These are phyloP conservation scores for Globisporangium rhizosaccharum DNA, from an alignment of 352 stramenopile genomes.

Conservation along the genomic window DNA sequence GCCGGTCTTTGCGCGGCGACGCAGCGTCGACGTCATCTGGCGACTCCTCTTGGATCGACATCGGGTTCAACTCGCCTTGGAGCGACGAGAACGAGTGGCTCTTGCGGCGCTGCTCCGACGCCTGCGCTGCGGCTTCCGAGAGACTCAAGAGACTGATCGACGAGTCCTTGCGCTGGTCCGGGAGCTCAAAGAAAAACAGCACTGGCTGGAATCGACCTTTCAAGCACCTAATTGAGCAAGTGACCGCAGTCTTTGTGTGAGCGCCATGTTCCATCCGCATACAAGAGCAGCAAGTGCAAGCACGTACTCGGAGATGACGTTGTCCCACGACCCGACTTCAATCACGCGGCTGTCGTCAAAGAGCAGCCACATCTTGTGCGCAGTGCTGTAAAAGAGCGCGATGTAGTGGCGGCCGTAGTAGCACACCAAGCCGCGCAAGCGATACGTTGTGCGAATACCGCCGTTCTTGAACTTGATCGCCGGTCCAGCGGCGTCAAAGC, in stretches of 20 bases:
- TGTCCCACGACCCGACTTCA: slow-evolving; percentile 68
- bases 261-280: neutral
- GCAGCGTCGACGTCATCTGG: slow-evolving; percentile 22
- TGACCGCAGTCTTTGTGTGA: neutral
- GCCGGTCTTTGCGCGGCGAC: slow-evolving; percentile 26
- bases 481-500: slow-evolving; percentile 62
- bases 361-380: slow-evolving; percentile 83
- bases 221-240: slow-evolving; percentile 27
- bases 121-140: slow-evolving; percentile 26
- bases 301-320: slow-evolving; percentile 55
- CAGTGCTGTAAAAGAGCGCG: slow-evolving; percentile 79
- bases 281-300: neutral
- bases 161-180: slow-evolving; percentile 76
- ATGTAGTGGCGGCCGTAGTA: slow-evolving; percentile 85
- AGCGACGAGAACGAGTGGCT: slow-evolving; percentile 58
- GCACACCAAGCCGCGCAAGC: slow-evolving; percentile 76
- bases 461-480: slow-evolving; percentile 69
- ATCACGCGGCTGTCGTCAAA: slow-evolving; percentile 80
- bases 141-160: slow-evolving; percentile 60
- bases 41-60: slow-evolving; percentile 43
- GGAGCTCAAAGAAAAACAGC: slow-evolving; percentile 80
- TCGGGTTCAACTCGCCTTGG: slow-evolving; percentile 30
- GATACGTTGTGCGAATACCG: slow-evolving; percentile 69
- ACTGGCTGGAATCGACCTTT: slow-evolving; percentile 82
- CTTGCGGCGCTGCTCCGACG: slow-evolving; percentile 36